Base-by-base conservation (phyloP, 345 rosid genomes). In the Mangifera indica region DNA sequence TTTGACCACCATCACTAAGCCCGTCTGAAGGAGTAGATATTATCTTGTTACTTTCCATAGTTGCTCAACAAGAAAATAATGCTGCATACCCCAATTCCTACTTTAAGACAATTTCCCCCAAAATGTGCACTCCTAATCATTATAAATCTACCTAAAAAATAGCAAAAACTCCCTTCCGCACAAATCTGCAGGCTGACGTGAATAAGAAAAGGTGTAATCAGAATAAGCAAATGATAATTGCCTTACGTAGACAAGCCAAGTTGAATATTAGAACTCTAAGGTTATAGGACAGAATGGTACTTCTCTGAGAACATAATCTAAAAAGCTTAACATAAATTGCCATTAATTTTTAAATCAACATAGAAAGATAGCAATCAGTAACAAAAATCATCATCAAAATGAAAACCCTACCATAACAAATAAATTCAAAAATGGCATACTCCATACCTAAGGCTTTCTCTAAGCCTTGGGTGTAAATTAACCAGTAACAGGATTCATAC, bases 21-120 rank as follows among this genome's bases (percentile, higher is more conserved):
- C 92, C 91, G 76, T 81, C 87, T n/a, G 84, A 71, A 60, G 91
- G 91, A 73, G 85, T 78, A 69, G 87, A 78, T 52, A 80, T 69
- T 63, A 82, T 78, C 76, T 70, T 77, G 53, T 90, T 92, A 90
- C 91, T 81, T 85, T 89, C 90, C 99, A 95, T 95, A 73, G 53
- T 82, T 87, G 45, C 74, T 85, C 53, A 72, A 77, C 72, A 78
- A 74, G 72, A 60, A 72, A 74, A 66, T 71, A 82, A 82, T 71
- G 65, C 79, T 72, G 69, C 86, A 81, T 76, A 84, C 80, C 74
- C 84, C 82, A 70, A 84, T 87, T 74, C 92, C 92, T 64, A 83
- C 83, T 71, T 77, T 79, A 66, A 73, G 66, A 71, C 82, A 78
- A 63, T 79, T 82, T 22, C 84, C 83, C 79, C 79, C 77, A 57